Evolutionary conservation across 2,329 filamentous ascomycete species (phyloP).

Genomic region (Thelonectria blattea): DNA sequence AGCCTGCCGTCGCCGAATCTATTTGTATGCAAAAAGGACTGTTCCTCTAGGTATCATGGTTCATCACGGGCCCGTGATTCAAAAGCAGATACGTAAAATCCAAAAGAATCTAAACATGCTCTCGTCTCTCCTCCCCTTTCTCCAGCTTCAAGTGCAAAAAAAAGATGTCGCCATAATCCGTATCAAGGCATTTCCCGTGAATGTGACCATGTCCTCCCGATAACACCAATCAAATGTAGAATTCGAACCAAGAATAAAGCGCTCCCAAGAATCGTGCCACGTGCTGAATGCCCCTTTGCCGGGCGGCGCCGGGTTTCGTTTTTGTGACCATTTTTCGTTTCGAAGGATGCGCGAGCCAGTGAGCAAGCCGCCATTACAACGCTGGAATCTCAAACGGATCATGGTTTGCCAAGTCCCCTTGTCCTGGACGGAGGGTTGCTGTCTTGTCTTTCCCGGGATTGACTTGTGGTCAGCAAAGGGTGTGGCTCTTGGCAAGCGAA

Average conservation of each 20-base stretch:
- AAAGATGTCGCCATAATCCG: conserved; percentile 24
- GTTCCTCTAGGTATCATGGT: conserved; percentile 35
- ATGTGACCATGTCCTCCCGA: conserved; percentile 30
- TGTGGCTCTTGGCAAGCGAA: conserved; percentile 36
- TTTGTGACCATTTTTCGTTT: conserved; percentile 6
- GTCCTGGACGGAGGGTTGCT: conserved; percentile 7
- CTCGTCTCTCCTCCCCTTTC: conserved; percentile 1
- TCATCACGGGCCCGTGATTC: conserved; percentile 17
- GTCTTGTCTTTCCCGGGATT: conserved; percentile 17
- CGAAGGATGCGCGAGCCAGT: conserved; percentile 15
- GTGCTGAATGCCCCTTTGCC: conserved; percentile 16
- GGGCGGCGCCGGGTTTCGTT: conserved; percentile 13
- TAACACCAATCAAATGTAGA: conserved; percentile 26
- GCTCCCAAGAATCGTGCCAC: conserved; percentile 17
- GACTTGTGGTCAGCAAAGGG: conserved; percentile 25
- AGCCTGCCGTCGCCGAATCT: conserved; percentile 1
- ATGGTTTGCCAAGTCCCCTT: conserved; percentile 32
- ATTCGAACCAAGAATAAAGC: conserved; percentile 3
- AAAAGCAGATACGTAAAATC: conserved; percentile 22
- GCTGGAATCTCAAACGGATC: conserved; percentile 29
- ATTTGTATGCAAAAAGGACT: conserved; percentile 19
- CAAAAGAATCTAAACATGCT: conserved; percentile 20
- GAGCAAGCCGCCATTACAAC: conserved; percentile 35
- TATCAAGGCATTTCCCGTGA: conserved; percentile 27
- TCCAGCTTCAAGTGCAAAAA: conserved; percentile 15